A percentile compares a stretch with the other conserved stretches of the same genome.
Evolutionary conservation across 208 protist genomes (phyloP).

Genomic region (Vickermania ingenoplastis): DNA sequence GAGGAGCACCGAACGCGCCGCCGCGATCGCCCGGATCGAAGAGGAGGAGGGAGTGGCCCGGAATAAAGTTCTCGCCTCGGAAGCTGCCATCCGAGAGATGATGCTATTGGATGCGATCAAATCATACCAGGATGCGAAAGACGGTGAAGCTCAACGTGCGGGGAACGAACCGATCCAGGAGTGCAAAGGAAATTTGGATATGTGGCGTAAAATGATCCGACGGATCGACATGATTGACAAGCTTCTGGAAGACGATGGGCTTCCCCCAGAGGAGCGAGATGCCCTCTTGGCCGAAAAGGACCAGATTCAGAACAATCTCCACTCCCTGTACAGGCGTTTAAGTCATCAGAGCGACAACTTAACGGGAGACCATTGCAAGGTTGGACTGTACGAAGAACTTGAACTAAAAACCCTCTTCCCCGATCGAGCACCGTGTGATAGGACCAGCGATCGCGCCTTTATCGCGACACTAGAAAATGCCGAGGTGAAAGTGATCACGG

Average conservation of each 20-base stretch:
- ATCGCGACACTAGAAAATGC: slow-evolving; percentile 3
- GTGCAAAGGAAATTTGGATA: slow-evolving; percentile 1
- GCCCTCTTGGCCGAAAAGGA: slow-evolving; percentile 11
- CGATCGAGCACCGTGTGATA: slow-evolving; percentile 20
- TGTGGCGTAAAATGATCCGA: slow-evolving; percentile 11
- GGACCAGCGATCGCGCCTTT: slow-evolving; percentile 21
- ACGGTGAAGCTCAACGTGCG: background rate
- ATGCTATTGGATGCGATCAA: background rate
- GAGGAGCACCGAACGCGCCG: background rate
- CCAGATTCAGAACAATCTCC: slow-evolving; percentile 10
- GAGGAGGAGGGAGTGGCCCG: background rate
- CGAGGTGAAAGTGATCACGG: background rate
- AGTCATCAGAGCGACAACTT: slow-evolving; percentile 9
- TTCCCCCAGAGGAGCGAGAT: slow-evolving; percentile 5
- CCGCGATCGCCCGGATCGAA: background rate
- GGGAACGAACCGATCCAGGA: background rate
- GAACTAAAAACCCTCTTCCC: slow-evolving; percentile 16
- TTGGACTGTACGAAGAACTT: slow-evolving; percentile 19
- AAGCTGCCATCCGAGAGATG: background rate
- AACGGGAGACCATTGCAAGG: slow-evolving; percentile 9
- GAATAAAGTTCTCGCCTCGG: background rate
- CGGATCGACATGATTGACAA: slow-evolving; percentile 10
- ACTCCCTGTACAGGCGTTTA: slow-evolving; percentile 17
- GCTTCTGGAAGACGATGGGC: slow-evolving; percentile 1
- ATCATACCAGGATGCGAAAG: slow-evolving; percentile 3